Evolutionary conservation across 2,329 filamentous ascomycete species (phyloP), one percentile per base, ranked within the genome.

Genomic region (Thielaviopsis cerberus): DNA sequence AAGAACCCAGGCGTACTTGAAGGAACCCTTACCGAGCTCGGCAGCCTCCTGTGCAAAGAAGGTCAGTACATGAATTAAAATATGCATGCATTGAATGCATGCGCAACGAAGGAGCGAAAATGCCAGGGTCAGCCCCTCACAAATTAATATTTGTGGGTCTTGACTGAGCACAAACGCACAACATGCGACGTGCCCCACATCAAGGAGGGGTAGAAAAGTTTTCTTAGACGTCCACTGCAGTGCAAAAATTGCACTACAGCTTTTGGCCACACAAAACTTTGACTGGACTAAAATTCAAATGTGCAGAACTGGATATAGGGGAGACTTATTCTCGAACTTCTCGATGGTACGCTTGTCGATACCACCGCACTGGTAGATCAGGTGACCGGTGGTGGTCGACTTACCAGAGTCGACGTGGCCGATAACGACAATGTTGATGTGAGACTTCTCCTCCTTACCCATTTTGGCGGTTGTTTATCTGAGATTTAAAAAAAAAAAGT

Each of bases 351-450:
- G 91, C 83, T 91, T 89, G 88, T 98, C 92, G 73, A 97, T 98
- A 88, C 92, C 92, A 86, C 92, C 92, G 82, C 92, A 97, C 86
- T 98, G 91, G 89, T 97, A 97, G 87, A 98, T 97, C 84, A 98
- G 85, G 81, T 91, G 84, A 76, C 84, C 82, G 69, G 76, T 86
- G 74, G 90, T 96, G 75, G 90, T 96, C 69, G 90, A 95, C 85
- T 96, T 96, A 80, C 90, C 91, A 76, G 89, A 94, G 79, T 95
- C 89, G 88, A 95, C 90, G 85, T 95, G 91, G 82, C 90, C 89
- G 82, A 94, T 94, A 76, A 95, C 89, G 78, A 95, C 89, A 76
- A 95, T 86, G 86, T 90, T 90, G 77, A 97, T 88, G 77, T 97
- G 91, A 77, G 75, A 78, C 86, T 94, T 94, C 66, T 91, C 87